Percentiles rank a stretch among this genome's conserved stretches.
phyloP scores from a whole-genome alignment of 306 rosid species.

The Quercus mongolica region DNA sequence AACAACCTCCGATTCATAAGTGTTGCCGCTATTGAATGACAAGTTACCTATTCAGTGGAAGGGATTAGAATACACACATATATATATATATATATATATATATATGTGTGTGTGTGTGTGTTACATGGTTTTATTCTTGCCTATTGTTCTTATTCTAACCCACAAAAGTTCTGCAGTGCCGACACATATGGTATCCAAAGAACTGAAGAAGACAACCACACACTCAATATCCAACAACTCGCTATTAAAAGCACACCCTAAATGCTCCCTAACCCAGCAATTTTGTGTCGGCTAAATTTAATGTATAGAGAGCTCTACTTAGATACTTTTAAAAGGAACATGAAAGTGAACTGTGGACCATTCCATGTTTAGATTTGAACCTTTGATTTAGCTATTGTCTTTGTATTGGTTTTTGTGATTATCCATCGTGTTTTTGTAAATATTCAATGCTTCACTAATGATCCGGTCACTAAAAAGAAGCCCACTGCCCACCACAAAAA shows the following conservation, averaged over 20 bases:
- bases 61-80: too few relatives aligned
- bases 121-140: too few relatives aligned
- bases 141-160: background rate
- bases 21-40: too few relatives aligned
- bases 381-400: background rate
- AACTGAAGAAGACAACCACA: constrained; percentile 1
- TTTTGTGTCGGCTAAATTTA: constrained; percentile 10
- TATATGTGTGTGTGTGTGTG: too few relatives aligned
- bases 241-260: constrained; percentile 12
- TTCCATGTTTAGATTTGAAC: background rate
- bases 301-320: background rate
- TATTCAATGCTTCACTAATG: background rate
- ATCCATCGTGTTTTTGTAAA: background rate
- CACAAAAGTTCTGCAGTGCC: background rate
- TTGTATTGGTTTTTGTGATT: background rate
- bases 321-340: background rate
- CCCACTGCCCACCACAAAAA: background rate
- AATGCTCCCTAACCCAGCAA: constrained; percentile 8
- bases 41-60: too few relatives aligned
- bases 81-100: too few relatives aligned
- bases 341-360: constrained; percentile 7
- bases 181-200: constrained; percentile 1
- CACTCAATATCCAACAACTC: constrained; percentile 6
- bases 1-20: too few relatives aligned
- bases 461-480: background rate